These are phyloP conservation scores for Athelia psychrophila DNA, from an alignment of 1,284 basidiomycete species.

Conservation along the genomic window DNA sequence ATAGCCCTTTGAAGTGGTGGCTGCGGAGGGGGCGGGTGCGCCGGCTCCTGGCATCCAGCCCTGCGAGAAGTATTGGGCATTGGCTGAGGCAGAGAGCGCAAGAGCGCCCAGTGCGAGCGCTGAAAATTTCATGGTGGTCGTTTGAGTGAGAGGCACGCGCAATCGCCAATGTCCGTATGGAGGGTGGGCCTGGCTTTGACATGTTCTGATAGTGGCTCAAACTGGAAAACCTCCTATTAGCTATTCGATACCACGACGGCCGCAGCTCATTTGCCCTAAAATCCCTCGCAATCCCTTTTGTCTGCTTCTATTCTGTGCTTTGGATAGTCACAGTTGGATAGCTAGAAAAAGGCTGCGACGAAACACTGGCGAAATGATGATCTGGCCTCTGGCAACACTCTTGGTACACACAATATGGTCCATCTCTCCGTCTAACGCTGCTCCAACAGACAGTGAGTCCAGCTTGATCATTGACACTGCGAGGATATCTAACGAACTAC, in stretches of 20 bases:
- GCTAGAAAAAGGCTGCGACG: no score
- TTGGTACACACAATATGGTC: constrained; percentile 8
- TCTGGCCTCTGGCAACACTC: no score
- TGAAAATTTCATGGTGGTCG: constrained; percentile 50
- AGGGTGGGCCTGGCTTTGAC: no score
- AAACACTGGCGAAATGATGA: no score
- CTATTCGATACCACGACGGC: no score
- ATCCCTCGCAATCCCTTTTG: no score
- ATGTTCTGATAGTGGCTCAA: no score
- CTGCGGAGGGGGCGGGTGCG: constrained; percentile 27
- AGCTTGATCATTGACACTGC: neutral
- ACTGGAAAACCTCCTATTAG: no score
- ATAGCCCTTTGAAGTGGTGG: constrained; percentile 12
- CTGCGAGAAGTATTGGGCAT: constrained; percentile 70
- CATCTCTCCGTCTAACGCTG: constrained; percentile 17
- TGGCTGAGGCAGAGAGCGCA: constrained; percentile 31
- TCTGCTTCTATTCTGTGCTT: no score
- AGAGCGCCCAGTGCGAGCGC: constrained; percentile 32
- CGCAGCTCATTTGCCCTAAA: no score
- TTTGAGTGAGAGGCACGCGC: constrained; percentile 5
- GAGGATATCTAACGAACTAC: constrained; percentile 1
- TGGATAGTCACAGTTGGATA: no score
- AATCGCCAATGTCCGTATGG: no score
- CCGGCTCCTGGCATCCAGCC: constrained; percentile 77
- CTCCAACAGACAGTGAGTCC: constrained; percentile 47